A percentile compares a stretch with the other conserved stretches of the same genome.
phyloP scores from a whole-genome alignment of 2,329 filamentous ascomycete genomes.

The Pestalotiopsis sp. region DNA sequence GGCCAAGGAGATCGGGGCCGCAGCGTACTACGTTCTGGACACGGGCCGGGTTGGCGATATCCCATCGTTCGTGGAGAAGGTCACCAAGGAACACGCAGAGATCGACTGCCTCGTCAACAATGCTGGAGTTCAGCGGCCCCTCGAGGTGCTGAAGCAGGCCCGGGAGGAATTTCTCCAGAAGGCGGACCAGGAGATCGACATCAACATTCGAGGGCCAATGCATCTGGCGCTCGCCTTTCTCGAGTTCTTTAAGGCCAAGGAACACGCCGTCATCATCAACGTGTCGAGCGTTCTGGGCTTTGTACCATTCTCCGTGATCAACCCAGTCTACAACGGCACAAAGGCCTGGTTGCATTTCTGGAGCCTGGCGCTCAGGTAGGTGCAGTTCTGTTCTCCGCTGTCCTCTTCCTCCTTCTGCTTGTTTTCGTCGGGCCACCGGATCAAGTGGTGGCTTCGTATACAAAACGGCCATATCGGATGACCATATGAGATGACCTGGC shows the following conservation, averaged over 20 bases:
- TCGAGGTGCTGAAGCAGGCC: conserved; percentile 43
- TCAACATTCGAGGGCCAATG: conserved; percentile 61
- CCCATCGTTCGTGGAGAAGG: conserved; percentile 43
- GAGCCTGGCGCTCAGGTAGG: conserved; percentile 51
- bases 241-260: conserved; percentile 48
- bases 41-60: conserved; percentile 48
- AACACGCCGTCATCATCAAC: conserved; percentile 51
- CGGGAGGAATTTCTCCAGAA: conserved; percentile 46
- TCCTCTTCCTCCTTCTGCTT: too few species aligned
- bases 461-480: too few species aligned
- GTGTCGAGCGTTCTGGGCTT: conserved; percentile 57
- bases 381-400: background rate
- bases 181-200: conserved; percentile 60
- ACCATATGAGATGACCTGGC: background rate
- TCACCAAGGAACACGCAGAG: conserved; percentile 52
- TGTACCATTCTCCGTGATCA: conserved; percentile 54
- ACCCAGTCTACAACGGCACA: conserved; percentile 61
- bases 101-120: conserved; percentile 64
- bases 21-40: conserved; percentile 55
- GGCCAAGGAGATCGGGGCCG: conserved; percentile 44
- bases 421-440: too few species aligned
- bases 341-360: conserved; percentile 63
- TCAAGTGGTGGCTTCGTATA: too few species aligned
- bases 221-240: conserved; percentile 53
- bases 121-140: conserved; percentile 58